Conservation (phyloP, 2,329 filamentous ascomycete genomes). For the Ceratocystis cubensis region DNA sequence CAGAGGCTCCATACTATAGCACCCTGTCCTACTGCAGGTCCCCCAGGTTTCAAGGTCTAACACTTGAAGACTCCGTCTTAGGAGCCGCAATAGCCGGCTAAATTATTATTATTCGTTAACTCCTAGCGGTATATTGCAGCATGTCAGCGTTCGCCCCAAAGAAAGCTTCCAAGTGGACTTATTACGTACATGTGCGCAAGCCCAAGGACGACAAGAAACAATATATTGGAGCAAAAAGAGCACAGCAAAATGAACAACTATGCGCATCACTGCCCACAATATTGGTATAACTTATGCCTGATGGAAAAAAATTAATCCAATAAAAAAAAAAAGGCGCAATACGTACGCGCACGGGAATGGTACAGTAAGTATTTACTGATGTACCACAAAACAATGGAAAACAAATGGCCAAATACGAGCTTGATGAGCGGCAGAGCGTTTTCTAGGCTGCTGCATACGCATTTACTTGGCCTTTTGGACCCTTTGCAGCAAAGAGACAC, state of each 20-base stretch:
- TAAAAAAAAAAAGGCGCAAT: background rate
- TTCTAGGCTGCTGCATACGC: background rate
- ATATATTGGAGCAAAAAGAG: background rate
- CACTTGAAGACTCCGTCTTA: background rate
- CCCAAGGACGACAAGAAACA: background rate
- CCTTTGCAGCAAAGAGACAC: background rate
- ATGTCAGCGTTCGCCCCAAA: too few species aligned
- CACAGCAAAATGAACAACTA: background rate
- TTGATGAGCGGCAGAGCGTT: background rate
- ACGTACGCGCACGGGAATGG: too few species aligned
- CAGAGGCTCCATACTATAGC: background rate
- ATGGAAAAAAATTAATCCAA: background rate
- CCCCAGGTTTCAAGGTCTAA: background rate
- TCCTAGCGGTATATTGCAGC: too few species aligned
- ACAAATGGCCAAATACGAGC: background rate
- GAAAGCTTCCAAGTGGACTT: background rate
- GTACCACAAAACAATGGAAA: background rate
- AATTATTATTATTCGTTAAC: too few species aligned
- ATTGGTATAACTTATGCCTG: background rate
- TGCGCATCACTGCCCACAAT: background rate
- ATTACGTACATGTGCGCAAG: background rate
- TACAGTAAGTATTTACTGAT: too few species aligned
- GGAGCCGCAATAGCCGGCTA: background rate
- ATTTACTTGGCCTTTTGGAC: background rate
- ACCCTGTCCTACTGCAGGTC: background rate